These are phyloP conservation scores for Apiotrichum brassicae DNA, from an alignment of 1,284 basidiomycete genomes.

Conservation along the genomic window DNA sequence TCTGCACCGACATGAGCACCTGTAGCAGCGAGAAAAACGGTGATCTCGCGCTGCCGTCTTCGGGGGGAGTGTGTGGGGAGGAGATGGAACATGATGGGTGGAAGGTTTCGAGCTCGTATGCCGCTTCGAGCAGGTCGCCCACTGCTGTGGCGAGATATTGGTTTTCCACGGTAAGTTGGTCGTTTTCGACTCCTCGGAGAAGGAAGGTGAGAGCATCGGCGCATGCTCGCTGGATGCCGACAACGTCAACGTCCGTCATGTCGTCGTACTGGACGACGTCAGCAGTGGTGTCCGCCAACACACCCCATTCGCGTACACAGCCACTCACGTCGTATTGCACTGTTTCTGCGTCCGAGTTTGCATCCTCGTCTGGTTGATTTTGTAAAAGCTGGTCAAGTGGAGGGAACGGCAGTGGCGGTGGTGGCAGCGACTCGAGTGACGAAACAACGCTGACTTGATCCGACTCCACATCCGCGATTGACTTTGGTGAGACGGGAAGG, in stretches of 20 bases:
- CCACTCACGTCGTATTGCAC: neutral
- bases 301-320: neutral
- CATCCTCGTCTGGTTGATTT: neutral
- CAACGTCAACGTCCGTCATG: conserved; percentile 20
- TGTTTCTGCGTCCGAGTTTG: neutral
- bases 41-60: conserved; percentile 3
- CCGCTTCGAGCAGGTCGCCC: conserved; percentile 34
- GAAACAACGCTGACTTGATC: neutral
- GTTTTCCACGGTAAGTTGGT: conserved; percentile 5
- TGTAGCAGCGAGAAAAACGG: conserved; percentile 9
- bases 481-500: neutral
- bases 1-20: conserved; percentile 3
- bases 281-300: no score
- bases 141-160: conserved; percentile 26
- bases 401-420: neutral
- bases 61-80: conserved; percentile 9
- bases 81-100: conserved; percentile 17
- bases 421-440: neutral
- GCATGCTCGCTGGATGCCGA: conserved; percentile 28
- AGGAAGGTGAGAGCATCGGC: conserved; percentile 24
- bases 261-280: conserved; percentile 9
- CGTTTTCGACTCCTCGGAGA: conserved; percentile 7
- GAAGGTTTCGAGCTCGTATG: conserved; percentile 36
- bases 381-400: neutral
- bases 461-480: neutral